Percentiles rank a stretch among this genome's conserved stretches.
Conservation (phyloP, 2,329 filamentous ascomycete genomes). For the Fusarium armeniacum region DNA sequence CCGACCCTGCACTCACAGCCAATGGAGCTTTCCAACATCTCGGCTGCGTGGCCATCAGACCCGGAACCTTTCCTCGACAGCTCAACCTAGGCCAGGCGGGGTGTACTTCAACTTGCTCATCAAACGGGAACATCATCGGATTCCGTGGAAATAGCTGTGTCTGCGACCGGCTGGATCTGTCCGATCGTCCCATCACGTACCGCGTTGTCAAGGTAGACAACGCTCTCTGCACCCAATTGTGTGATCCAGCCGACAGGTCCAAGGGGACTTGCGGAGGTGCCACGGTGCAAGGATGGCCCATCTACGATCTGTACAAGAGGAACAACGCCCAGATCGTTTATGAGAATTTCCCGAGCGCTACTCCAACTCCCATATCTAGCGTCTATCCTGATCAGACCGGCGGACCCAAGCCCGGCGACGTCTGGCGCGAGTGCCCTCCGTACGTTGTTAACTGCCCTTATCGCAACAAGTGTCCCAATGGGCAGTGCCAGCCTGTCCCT, state of each 20-base stretch:
- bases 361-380: constrained; percentile 23
- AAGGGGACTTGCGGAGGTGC: constrained; percentile 40
- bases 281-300: constrained; percentile 32
- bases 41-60: constrained; percentile 34
- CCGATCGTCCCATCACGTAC: constrained; percentile 29
- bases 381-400: constrained; percentile 10
- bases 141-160: constrained; percentile 35
- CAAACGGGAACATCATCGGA: constrained; percentile 40
- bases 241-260: constrained; percentile 33
- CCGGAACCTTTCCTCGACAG: constrained; percentile 36
- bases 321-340: constrained; percentile 34
- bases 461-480: constrained; percentile 37
- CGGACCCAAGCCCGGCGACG: constrained; percentile 31
- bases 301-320: constrained; percentile 44
- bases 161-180: constrained; percentile 42
- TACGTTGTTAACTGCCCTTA: constrained; percentile 37
- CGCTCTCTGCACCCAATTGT: constrained; percentile 35
- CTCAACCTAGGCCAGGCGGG: constrained; percentile 18
- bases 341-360: constrained; percentile 16
- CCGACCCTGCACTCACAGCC: constrained; percentile 26
- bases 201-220: constrained; percentile 36
- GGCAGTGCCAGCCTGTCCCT: constrained; percentile 17
- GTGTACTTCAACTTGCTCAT: constrained; percentile 35
- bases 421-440: constrained; percentile 41
- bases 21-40: constrained; percentile 27